Percentiles rank a stretch among this genome's conserved stretches.
Evolutionary conservation across 495 filamentous ascomycete species (phyloP).

Genomic region (Penicillium alfredii): DNA sequence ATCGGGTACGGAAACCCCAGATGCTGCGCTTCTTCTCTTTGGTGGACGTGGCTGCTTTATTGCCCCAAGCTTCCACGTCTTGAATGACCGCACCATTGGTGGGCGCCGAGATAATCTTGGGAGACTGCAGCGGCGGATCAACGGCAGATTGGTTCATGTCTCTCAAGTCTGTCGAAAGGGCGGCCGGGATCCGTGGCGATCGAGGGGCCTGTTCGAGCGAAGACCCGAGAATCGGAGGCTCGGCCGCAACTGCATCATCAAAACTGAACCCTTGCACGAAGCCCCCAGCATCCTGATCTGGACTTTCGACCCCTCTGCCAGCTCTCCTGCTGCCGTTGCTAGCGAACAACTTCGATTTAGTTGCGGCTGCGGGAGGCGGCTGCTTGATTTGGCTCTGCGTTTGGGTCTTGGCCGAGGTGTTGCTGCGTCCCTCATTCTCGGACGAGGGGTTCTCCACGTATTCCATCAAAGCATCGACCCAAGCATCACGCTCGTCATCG

Average conservation of each 20-base stretch:
- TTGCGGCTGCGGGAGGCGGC: constrained; percentile 4
- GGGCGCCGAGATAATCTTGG: constrained; percentile 75
- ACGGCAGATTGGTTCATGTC: constrained; percentile 23
- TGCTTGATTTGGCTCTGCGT: constrained; percentile 12
- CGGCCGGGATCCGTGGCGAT: constrained; percentile 26
- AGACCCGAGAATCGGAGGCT: constrained; percentile 57
- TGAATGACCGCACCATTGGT: constrained; percentile 83
- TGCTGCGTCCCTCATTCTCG: constrained; percentile 37
- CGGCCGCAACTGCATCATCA: constrained; percentile 71
- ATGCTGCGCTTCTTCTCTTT: constrained; percentile 92
- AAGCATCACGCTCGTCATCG: constrained; percentile 84
- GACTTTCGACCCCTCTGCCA: constrained; percentile 35
- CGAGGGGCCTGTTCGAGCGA: constrained; percentile 35
- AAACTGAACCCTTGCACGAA: constrained; percentile 76
- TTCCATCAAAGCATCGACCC: constrained; percentile 84
- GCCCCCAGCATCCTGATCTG: constrained; percentile 38
- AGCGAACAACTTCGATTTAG: constrained; percentile 25
- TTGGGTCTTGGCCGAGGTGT: constrained; percentile 21
- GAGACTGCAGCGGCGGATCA: constrained; percentile 26
- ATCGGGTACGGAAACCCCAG: constrained; percentile 77
- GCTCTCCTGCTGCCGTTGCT: constrained; percentile 41
- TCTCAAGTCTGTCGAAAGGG: constrained; percentile 21
- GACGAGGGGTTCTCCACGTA: constrained; percentile 75
- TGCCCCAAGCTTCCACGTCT: constrained; percentile 82
- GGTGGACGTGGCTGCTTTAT: constrained; percentile 53